These are phyloP conservation scores for Monascus purpureus DNA, from an alignment of 495 filamentous ascomycete genomes.

Conservation along the genomic window DNA sequence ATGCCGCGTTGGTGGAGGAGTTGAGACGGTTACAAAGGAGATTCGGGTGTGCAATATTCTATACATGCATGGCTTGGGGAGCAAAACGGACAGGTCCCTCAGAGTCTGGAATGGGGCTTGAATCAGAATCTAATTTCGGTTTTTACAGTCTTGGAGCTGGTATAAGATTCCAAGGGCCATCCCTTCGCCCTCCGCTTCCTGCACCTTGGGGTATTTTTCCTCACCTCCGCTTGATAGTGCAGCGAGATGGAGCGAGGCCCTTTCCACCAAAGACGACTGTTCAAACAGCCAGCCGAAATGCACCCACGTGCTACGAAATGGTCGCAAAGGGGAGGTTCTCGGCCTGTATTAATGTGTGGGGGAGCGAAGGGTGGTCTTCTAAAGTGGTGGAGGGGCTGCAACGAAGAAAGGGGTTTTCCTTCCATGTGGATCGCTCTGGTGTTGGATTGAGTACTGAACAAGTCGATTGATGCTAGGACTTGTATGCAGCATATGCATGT, in stretches of 20 bases:
- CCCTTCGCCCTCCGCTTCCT: constrained; percentile 28
- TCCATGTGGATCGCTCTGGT: constrained; percentile 7
- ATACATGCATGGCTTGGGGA: constrained; percentile 18
- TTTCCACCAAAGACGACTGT: constrained; percentile 42
- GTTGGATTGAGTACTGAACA: background rate
- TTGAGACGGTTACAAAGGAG: constrained; percentile 21
- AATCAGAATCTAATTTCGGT: constrained; percentile 34
- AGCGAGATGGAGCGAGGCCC: constrained; percentile 26
- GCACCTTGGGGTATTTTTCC: constrained; percentile 34
- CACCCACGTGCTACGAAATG: constrained; percentile 25
- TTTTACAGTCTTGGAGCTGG: constrained; percentile 20
- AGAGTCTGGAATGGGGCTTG: constrained; percentile 8
- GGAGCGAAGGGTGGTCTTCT: constrained; percentile 28
- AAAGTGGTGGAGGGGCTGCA: constrained; percentile 19
- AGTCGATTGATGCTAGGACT: too few species aligned
- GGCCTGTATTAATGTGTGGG: constrained; percentile 33
- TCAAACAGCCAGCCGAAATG: constrained; percentile 40
- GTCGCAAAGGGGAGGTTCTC: constrained; percentile 27
- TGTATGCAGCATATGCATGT: too few species aligned
- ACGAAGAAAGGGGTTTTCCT: constrained; percentile 16
- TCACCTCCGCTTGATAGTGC: constrained; percentile 31
- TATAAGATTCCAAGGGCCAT: constrained; percentile 16
- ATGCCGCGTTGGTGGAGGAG: constrained; percentile 17
- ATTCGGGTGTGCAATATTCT: constrained; percentile 29
- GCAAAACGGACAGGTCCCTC: constrained; percentile 12